A percentile compares a stretch with the other conserved stretches of the same genome.
These are phyloP conservation scores for Roridomyces roridus DNA, from an alignment of 768 basidiomycete genomes.

Conservation along the genomic window DNA sequence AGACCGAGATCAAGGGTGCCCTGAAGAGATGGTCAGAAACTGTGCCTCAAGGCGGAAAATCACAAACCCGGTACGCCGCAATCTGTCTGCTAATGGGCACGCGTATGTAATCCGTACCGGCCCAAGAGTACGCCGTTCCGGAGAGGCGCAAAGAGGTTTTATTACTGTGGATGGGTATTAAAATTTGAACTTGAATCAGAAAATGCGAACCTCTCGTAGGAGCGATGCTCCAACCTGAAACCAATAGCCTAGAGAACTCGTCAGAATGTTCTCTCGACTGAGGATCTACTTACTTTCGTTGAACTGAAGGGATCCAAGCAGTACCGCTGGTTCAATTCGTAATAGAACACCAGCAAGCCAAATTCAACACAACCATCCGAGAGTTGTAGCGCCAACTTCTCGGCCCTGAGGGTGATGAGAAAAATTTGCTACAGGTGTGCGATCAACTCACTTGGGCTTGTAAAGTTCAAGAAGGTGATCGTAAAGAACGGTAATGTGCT, in stretches of 20 bases:
- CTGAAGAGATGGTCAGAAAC: not conserved
- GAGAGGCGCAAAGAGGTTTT: not conserved
- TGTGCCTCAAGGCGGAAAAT: no score
- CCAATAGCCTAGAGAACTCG: not conserved
- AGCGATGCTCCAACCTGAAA: not conserved
- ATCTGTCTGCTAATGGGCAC: not conserved
- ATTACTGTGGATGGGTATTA: no score
- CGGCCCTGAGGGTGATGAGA: constrained; percentile 3
- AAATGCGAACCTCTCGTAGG: not conserved
- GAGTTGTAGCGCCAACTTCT: constrained; percentile 14
- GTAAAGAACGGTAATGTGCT: constrained; percentile 11
- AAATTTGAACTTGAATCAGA: no score
- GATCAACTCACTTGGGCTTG: constrained; percentile 10
- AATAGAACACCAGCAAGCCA: constrained; percentile 13
- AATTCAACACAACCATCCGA: constrained; percentile 17
- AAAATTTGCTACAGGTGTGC: not conserved
- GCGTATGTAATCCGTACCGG: constrained; percentile 12
- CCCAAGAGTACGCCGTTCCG: constrained; percentile 15
- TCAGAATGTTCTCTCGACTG: not conserved
- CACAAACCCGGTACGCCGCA: constrained; percentile 3
- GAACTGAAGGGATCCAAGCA: not conserved
- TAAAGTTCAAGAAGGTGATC: constrained; percentile 13
- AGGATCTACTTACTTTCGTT: not conserved
- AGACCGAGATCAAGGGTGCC: constrained; percentile 6
- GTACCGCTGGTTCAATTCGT: constrained; percentile 6